These are phyloP conservation scores for Miscanthus lutarioriparius DNA, from an alignment of 176 grass and related monocot species.

Conservation along the genomic window DNA sequence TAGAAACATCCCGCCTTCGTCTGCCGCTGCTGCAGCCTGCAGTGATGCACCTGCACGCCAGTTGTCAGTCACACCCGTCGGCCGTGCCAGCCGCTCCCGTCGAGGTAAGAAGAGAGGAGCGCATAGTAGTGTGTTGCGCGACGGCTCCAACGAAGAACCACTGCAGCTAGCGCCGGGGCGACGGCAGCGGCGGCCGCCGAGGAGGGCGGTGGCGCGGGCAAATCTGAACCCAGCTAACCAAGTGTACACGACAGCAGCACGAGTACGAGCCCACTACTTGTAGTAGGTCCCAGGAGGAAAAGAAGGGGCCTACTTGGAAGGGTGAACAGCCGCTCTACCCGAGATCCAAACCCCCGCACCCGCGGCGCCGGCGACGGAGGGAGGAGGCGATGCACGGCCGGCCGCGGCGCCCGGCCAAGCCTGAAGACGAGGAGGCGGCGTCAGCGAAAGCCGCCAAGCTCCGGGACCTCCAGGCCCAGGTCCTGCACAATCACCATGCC, in stretches of 20 bases:
- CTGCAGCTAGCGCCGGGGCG: not conserved
- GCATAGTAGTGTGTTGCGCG: not conserved
- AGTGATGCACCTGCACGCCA: not conserved
- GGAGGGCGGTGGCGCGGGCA: not conserved
- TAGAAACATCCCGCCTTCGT: not conserved
- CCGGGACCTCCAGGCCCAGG: slow-evolving; percentile 64
- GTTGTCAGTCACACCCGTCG: not conserved
- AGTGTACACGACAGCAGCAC: not conserved
- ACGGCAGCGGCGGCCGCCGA: not conserved
- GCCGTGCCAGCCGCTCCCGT: not conserved
- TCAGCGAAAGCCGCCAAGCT: slow-evolving; percentile 69
- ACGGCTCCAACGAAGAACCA: not conserved
- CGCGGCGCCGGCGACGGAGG: slow-evolving; percentile 25
- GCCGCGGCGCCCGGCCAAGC: slow-evolving; percentile 59
- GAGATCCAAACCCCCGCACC: slow-evolving; percentile 25
- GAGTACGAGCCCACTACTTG: not conserved
- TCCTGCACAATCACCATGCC: slow-evolving; percentile 67
- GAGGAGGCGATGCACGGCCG: slow-evolving; percentile 66
- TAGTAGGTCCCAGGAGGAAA: not conserved
- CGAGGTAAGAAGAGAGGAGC: not conserved
- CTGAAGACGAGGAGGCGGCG: slow-evolving; percentile 54
- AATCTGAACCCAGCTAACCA: not conserved
- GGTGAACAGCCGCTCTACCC: not conserved
- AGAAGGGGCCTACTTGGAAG: not conserved
- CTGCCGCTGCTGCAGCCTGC: no score